Evolutionary conservation across 352 stramenopile genomes (phyloP).

Genomic region (Phytophthora europaea): DNA sequence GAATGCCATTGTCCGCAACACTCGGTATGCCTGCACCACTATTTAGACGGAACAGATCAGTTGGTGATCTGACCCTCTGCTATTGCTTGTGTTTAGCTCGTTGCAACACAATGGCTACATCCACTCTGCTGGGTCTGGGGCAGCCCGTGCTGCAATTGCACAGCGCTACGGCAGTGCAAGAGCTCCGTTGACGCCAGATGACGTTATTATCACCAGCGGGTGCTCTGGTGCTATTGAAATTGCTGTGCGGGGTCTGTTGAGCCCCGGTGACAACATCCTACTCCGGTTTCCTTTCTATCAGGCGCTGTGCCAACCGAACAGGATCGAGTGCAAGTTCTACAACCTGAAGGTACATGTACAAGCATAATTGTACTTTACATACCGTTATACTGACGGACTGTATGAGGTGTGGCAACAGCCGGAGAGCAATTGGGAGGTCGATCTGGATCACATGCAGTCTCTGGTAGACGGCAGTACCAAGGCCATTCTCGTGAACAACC

Average conservation of each 20-base stretch:
- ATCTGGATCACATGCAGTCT: conserved; percentile 93
- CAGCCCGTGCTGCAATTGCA: conserved; percentile 91
- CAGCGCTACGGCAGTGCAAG: conserved; percentile 72
- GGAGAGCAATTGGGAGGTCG: conserved; percentile 93
- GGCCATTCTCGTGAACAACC: conserved; percentile 97
- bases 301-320: conserved; percentile 93
- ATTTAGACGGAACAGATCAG: background rate
- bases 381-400: background rate
- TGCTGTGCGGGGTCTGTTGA: conserved; percentile 90
- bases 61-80: background rate
- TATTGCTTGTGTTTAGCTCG: conserved; percentile 43
- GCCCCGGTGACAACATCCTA: conserved; percentile 94
- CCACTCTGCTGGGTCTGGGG: conserved; percentile 90
- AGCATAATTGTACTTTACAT: background rate
- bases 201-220: conserved; percentile 95
- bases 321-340: conserved; percentile 94
- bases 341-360: conserved; percentile 58
- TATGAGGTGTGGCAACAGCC: conserved; percentile 34
- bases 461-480: conserved; percentile 89
- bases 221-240: conserved; percentile 96
- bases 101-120: conserved; percentile 94
- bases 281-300: conserved; percentile 97
- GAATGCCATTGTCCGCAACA: conserved; percentile 74
- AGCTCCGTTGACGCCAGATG: conserved; percentile 83
- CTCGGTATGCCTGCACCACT: conserved; percentile 39